phyloP scores from a whole-genome alignment of 805 yeast genomes.

The Yarrowia sp. region DNA sequence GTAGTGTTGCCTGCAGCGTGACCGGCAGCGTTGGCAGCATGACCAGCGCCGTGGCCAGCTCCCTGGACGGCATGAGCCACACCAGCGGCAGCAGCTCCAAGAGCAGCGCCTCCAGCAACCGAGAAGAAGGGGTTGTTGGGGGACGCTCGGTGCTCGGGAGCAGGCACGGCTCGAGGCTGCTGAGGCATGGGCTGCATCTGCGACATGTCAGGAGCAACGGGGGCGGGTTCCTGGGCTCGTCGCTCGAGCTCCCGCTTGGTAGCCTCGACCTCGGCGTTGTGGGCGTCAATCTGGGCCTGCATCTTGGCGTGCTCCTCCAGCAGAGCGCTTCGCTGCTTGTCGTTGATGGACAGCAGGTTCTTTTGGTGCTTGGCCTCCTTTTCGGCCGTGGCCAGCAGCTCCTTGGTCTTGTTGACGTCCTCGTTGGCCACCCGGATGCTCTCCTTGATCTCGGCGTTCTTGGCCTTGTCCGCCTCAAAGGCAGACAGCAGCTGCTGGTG shows the following conservation, averaged over 20 bases:
- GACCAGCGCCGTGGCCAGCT: neutral
- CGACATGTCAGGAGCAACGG: slow-evolving; percentile 39
- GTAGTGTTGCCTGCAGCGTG: slow-evolving; percentile 38
- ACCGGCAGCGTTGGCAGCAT: neutral
- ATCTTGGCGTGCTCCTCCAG: slow-evolving; percentile 58
- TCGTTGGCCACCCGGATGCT: slow-evolving; percentile 70
- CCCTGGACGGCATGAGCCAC: slow-evolving; percentile 42
- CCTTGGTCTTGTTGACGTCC: slow-evolving; percentile 65
- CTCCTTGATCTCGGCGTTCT: slow-evolving; percentile 70
- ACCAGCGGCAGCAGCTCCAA: slow-evolving; percentile 42
- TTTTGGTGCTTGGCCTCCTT: slow-evolving; percentile 66
- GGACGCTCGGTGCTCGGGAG: slow-evolving; percentile 35
- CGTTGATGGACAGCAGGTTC: slow-evolving; percentile 68
- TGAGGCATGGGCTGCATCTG: slow-evolving; percentile 39
- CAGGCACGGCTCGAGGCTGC: slow-evolving; percentile 45
- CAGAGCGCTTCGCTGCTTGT: slow-evolving; percentile 73
- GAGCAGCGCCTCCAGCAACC: slow-evolving; percentile 40
- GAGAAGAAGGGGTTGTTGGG: slow-evolving; percentile 34
- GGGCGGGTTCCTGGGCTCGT: slow-evolving; percentile 50
- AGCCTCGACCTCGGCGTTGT: slow-evolving; percentile 47
- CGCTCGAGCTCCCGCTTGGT: slow-evolving; percentile 54
- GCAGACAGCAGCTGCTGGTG: slow-evolving; percentile 65
- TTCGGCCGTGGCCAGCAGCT: slow-evolving; percentile 60
- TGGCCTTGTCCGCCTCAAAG: slow-evolving; percentile 71
- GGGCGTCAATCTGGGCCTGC: slow-evolving; percentile 53